phyloP scores from a whole-genome alignment of 2,329 filamentous ascomycete genomes.

The Colletotrichum sp. region DNA sequence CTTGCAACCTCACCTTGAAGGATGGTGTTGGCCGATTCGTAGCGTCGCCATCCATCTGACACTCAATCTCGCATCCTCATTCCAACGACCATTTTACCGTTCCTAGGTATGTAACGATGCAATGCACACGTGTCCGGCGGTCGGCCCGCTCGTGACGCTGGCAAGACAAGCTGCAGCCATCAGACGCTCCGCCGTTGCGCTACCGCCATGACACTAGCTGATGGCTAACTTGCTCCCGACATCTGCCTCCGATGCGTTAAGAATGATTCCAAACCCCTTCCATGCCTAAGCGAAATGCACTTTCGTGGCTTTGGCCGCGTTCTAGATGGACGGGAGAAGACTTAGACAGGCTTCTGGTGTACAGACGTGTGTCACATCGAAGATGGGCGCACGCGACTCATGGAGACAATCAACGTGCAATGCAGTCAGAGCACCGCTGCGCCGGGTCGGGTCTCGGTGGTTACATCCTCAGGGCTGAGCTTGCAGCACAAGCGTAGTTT shows the following conservation, averaged over 20 bases:
- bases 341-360: not conserved
- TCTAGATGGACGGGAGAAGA: constrained; percentile 14
- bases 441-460: not conserved
- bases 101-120: not conserved
- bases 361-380: not conserved
- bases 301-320: not conserved
- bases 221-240: not conserved
- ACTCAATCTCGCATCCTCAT: not conserved
- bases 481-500: not conserved
- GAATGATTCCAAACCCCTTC: constrained; percentile 3
- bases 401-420: not conserved
- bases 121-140: not conserved
- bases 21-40: not conserved
- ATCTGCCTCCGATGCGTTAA: not conserved
- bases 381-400: not conserved
- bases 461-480: not conserved
- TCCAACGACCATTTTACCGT: fast-evolving
- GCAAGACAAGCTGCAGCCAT: not conserved
- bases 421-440: not conserved
- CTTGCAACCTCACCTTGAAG: not conserved
- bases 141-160: not conserved
- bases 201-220: not conserved
- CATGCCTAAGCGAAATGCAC: not conserved
- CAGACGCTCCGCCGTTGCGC: not conserved
- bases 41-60: not conserved